Evolutionary conservation across 2,329 filamentous ascomycete genomes (phyloP), one percentile per base, ranked within the genome.

Genomic region (Trichoderma atroviride): DNA sequence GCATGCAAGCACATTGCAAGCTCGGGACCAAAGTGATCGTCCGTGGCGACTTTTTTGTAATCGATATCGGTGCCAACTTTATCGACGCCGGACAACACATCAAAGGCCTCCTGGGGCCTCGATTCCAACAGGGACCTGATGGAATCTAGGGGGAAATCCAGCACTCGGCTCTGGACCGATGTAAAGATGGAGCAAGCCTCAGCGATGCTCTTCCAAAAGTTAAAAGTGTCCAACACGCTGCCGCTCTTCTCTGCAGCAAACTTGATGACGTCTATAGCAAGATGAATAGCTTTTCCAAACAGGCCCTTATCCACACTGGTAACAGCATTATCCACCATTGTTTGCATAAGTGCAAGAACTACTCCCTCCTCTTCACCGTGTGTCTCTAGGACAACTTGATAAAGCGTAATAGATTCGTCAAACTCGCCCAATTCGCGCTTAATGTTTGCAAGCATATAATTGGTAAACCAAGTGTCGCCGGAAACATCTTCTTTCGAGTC

Each of bases 381-480:
- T 13, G 85, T 84, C 27, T 84, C 80, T 59, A 97, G 85, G 9
- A 98, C 93, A 13, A 86, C 83, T 73, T 88, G 86, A 75, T 98
- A 97, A 6, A 93, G 87, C 31, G 83, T 78, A 70, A 97, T 92
- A 0, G 96, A 92, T 67, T 92, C 89, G 70, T 97, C 92, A 74
- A 91, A 97, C 53, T 96, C 91, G n/a, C 93, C 94, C 59, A 98
- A 85, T 77, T 98, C 95, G 66, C 94, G 89, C 78, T 94, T 93
- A 67, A 99, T 92, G 75, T 99, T 98, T 52, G 93, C 94, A 70
- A 98, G 87, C 91, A 99, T 96, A 79, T 97, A 97, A 76, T 93
- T 93, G 9, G 94, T 94, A 78, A 97, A 99, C 96, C 96, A 99
- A 11, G 88, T 91, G 73, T 96, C 92, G 0, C 87, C 89, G 2